These are phyloP conservation scores for Emericellopsis atlantica DNA, from an alignment of 2,329 filamentous ascomycete species.

Conservation along the genomic window DNA sequence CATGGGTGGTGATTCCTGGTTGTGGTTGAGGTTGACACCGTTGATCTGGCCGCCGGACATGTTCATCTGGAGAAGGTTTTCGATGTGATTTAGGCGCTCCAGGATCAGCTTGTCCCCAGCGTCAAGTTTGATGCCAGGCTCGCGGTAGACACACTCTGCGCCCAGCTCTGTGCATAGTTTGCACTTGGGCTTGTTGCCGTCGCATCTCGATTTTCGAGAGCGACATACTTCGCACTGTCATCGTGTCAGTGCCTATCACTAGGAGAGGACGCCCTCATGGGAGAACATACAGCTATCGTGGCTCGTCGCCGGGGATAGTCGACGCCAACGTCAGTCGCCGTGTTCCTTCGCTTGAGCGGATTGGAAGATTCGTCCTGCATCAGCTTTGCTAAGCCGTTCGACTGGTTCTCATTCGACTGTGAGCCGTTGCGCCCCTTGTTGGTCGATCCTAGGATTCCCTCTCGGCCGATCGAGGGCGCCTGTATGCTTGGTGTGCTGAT, in stretches of 20 bases:
- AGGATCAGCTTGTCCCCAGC: constrained; percentile 78
- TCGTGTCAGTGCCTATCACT: neutral
- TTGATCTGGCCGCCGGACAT: constrained; percentile 38
- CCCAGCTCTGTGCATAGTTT: constrained; percentile 73
- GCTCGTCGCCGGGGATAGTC: constrained; percentile 53
- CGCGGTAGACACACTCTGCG: constrained; percentile 73
- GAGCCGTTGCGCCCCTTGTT: constrained; percentile 42
- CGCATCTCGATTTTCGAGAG: constrained; percentile 67
- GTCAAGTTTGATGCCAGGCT: constrained; percentile 78
- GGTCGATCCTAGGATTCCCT: constrained; percentile 38
- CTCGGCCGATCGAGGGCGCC: constrained; percentile 26
- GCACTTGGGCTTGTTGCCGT: constrained; percentile 71
- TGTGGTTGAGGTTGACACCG: constrained; percentile 42
- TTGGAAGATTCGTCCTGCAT: constrained; percentile 39
- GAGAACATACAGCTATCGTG: constrained; percentile 47
- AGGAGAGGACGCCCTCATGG: neutral
- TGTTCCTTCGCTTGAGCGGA: constrained; percentile 49
- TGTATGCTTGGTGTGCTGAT: constrained; percentile 15
- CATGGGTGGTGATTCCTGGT: constrained; percentile 50
- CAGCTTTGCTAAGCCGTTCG: constrained; percentile 26
- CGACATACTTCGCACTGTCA: constrained; percentile 67
- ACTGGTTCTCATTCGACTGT: constrained; percentile 36
- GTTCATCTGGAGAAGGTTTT: constrained; percentile 63
- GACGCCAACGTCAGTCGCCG: constrained; percentile 36
- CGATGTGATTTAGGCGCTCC: constrained; percentile 65